Conservation (phyloP, 306 rosid genomes). For the Lupinus albus region DNA sequence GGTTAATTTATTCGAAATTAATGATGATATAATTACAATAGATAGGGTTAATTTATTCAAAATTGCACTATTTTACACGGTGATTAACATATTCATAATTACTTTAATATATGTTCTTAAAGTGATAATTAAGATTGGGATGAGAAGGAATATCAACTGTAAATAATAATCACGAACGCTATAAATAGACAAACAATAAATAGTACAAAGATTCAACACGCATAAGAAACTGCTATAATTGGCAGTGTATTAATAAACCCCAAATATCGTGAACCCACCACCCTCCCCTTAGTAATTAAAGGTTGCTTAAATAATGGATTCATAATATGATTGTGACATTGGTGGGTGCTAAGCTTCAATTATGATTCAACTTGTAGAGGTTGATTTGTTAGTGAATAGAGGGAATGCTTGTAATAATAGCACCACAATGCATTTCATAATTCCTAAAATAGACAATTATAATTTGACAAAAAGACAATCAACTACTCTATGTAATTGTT, state of each 20-base stretch:
- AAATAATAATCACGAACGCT: conserved; percentile 32
- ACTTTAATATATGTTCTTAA: too few species aligned
- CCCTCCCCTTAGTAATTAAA: not conserved
- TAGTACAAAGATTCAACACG: conserved; percentile 36
- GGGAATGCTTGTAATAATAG: not conserved
- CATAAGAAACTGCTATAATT: conserved; percentile 35
- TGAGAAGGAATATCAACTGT: not conserved
- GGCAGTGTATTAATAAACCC: conserved; percentile 25
- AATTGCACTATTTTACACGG: too few species aligned
- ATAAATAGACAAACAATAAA: conserved; percentile 35
- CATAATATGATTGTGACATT: conserved; percentile 29
- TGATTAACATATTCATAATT: too few species aligned
- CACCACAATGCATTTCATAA: not conserved
- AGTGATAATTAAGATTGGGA: too few species aligned
- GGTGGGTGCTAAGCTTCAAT: conserved; percentile 22
- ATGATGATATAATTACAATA: too few species aligned
- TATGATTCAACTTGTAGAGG: not conserved
- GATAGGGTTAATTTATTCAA: too few species aligned
- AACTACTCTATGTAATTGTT: not conserved
- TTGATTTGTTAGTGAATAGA: conserved; percentile 8
- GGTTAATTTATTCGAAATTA: too few species aligned
- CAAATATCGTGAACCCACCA: conserved; percentile 36
- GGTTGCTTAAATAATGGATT: conserved; percentile 12
- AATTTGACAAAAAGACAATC: conserved; percentile 1
- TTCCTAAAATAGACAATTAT: not conserved